Evolutionary conservation across 2,329 filamentous ascomycete genomes (phyloP).

Genomic region (Metarhizium brunneum): DNA sequence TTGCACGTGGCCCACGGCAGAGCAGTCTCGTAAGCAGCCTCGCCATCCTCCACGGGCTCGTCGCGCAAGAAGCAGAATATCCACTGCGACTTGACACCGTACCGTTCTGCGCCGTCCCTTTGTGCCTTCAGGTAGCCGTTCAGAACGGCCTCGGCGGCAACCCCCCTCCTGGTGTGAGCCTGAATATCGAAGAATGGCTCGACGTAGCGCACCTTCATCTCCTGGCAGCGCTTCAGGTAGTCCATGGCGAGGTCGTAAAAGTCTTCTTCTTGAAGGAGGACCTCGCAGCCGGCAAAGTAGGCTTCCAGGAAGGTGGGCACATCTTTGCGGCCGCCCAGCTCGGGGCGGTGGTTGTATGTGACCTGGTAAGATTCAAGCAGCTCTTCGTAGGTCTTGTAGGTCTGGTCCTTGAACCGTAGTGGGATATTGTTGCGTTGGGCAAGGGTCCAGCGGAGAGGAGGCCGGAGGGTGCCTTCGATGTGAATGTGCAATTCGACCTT

Average conservation of each 20-base stretch:
- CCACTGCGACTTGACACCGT: slow-evolving; percentile 53
- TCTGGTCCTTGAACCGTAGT: slow-evolving; percentile 39
- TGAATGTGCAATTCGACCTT: slow-evolving; percentile 78
- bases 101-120: slow-evolving; percentile 45
- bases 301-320: slow-evolving; percentile 53
- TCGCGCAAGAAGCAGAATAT: slow-evolving; percentile 66
- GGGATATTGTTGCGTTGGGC: slow-evolving; percentile 54
- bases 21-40: slow-evolving; percentile 42
- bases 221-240: slow-evolving; percentile 56
- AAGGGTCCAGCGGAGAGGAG: slow-evolving; percentile 57
- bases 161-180: slow-evolving; percentile 53
- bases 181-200: slow-evolving; percentile 76
- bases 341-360: slow-evolving; percentile 39
- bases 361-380: slow-evolving; percentile 53
- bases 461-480: slow-evolving; percentile 63
- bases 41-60: slow-evolving; percentile 61
- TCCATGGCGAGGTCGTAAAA: slow-evolving; percentile 62
- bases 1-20: slow-evolving; percentile 25
- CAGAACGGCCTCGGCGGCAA: slow-evolving; percentile 53
- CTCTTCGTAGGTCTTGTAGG: slow-evolving; percentile 47
- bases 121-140: slow-evolving; percentile 52
- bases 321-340: slow-evolving; percentile 25
- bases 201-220: slow-evolving; percentile 57
- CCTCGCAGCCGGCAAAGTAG: slow-evolving; percentile 69
- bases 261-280: slow-evolving; percentile 53